Base-by-base conservation (phyloP, 495 filamentous ascomycete genomes). In the Ascobolus immersus region DNA sequence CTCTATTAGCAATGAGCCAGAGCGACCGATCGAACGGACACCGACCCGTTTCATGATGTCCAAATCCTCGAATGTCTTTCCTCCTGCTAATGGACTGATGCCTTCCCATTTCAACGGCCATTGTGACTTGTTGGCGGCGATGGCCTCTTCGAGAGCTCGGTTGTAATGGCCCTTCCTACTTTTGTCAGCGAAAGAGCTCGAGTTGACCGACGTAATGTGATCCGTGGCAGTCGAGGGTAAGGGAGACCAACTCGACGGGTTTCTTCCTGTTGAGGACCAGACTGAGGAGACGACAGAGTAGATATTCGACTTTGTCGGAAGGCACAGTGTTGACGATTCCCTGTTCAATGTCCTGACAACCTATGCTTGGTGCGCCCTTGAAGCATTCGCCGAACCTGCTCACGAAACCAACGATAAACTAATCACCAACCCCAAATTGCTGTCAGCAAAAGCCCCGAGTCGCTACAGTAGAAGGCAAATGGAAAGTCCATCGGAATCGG, bases 321-420 rank as follows among this genome's bases (percentile, higher is more conserved):
- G 86, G 89, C 10, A 70, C 51, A 20, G 59, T 44, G 43, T 90
- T 78, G 29, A 67, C 63, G 14, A 92, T 67, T 17, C 82, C 86
- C 43, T 65, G 58, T 57, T 96, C 86, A 33, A 96, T 65, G 55
- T 96, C 86, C 54, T 96, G 86, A 15, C 84, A 84, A 15, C 86
- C 86, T 37, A 82, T 74, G 48, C 93, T 77, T 35, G 74, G 60
- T 5, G 89, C 56, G 24, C 76, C 80, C 49, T 79, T 78, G 40
- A 96, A 81, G 37, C 66, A 73, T 26, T 90, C 79, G 51, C 63
- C 70, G 51, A 94, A 94, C 46, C 86, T 77, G 54, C 77, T 70
- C 50, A 84, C 74, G 53, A 92, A 96, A 78, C 81, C 92, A 43
- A 92, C 77, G 53, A 96, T 78, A 53, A 96, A 90, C 82, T 93